phyloP scores from a whole-genome alignment of 1,139 yeast species.

The Diutina neorugosa region DNA sequence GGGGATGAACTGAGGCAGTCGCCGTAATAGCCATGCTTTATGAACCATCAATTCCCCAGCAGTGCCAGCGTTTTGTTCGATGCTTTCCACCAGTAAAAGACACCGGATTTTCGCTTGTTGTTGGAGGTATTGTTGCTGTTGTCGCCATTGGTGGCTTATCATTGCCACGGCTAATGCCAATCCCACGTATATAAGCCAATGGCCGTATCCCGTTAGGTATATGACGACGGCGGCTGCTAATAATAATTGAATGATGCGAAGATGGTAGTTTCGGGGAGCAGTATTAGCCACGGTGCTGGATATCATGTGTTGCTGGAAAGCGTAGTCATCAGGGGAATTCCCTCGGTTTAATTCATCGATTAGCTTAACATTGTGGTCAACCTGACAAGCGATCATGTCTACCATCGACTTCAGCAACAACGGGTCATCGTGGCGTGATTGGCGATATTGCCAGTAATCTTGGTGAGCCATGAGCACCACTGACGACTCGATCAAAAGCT shows the following conservation, averaged over 20 bases:
- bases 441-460: background rate
- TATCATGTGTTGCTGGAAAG: background rate
- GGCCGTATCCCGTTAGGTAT: background rate
- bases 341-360: background rate
- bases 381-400: background rate
- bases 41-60: background rate
- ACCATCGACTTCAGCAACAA: background rate
- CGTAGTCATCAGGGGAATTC: background rate
- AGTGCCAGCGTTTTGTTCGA: background rate
- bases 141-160: background rate
- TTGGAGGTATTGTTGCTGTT: background rate
- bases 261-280: background rate
- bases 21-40: background rate
- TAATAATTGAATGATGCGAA: background rate
- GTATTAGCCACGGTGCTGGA: background rate
- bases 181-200: background rate
- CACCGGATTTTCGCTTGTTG: background rate
- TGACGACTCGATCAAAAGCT: background rate
- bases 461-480: background rate
- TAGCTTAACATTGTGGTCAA: background rate
- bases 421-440: background rate
- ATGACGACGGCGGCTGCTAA: background rate
- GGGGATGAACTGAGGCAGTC: background rate
- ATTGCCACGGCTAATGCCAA: background rate
- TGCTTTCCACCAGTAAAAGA: background rate